Evolutionary conservation across 345 rosid genomes (phyloP).

Genomic region (Heritiera fomes): DNA sequence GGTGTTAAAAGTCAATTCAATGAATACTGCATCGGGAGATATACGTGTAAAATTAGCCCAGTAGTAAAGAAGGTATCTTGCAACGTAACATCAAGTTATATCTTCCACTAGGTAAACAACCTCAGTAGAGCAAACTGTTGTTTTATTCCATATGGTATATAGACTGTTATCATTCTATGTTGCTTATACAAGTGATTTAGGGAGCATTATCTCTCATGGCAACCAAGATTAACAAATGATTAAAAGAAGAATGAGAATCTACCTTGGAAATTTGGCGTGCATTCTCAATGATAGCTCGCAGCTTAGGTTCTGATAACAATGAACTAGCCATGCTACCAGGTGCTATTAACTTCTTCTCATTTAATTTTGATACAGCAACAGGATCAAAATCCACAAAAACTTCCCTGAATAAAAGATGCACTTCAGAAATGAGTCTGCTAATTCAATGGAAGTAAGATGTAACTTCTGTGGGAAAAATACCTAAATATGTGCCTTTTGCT

Average conservation of each 20-base stretch:
- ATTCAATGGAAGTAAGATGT: background rate
- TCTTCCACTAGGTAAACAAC: background rate
- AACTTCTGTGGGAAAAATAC: slow-evolving; percentile 35
- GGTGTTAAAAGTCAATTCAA: too few species aligned
- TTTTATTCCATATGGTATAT: background rate
- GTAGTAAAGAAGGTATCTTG: background rate
- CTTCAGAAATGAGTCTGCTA: slow-evolving; percentile 7
- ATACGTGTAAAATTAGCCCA: slow-evolving; percentile 17
- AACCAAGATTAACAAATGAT: background rate
- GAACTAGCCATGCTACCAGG: slow-evolving; percentile 67
- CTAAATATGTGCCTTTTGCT: slow-evolving; percentile 68
- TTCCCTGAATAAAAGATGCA: slow-evolving; percentile 51
- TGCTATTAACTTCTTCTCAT: slow-evolving; percentile 69
- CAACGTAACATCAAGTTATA: background rate
- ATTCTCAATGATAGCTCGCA: slow-evolving; percentile 76
- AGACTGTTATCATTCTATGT: background rate
- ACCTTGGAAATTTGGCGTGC: slow-evolving; percentile 81
- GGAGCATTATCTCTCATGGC: background rate
- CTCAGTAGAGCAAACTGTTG: background rate
- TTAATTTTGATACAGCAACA: slow-evolving; percentile 62
- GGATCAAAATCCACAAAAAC: slow-evolving; percentile 81
- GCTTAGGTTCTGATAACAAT: slow-evolving; percentile 68
- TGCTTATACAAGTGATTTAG: background rate
- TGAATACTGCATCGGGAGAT: slow-evolving; percentile 4
- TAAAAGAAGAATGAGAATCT: slow-evolving; percentile 23